phyloP scores from a whole-genome alignment of 768 basidiomycete genomes.

The Hygrocybe punicea region DNA sequence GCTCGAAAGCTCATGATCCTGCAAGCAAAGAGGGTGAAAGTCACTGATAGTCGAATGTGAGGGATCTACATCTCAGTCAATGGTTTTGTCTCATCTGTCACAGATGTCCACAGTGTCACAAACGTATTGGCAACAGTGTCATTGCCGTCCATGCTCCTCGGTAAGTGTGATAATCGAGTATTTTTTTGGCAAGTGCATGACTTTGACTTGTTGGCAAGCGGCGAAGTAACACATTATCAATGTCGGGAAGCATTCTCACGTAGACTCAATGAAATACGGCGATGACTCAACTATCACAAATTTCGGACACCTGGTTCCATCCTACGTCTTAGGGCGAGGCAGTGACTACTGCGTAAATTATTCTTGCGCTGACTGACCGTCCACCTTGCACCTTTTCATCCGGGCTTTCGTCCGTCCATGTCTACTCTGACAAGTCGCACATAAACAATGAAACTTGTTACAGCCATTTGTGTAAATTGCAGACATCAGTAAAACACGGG shows the following conservation, averaged over 20 bases:
- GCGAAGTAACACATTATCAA: conserved; percentile 95
- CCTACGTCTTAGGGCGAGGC: too few relatives aligned
- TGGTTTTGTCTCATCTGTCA: conserved; percentile 4
- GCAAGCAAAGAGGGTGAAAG: conserved; percentile 78
- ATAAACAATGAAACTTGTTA: too few relatives aligned
- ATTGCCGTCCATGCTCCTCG: conserved; percentile 90
- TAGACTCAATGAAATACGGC: conserved; percentile 44
- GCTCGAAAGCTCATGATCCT: conserved; percentile 69
- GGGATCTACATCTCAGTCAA: conserved; percentile 30
- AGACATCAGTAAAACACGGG: too few relatives aligned
- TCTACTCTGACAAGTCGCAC: too few relatives aligned
- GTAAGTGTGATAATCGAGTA: conserved; percentile 40
- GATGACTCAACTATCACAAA: too few relatives aligned
- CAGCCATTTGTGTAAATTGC: too few relatives aligned
- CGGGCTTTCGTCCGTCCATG: too few relatives aligned
- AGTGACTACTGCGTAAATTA: too few relatives aligned
- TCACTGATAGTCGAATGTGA: conserved; percentile 90
- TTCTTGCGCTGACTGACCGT: too few relatives aligned
- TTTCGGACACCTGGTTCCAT: too few relatives aligned
- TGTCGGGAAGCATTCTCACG: conserved; percentile 82
- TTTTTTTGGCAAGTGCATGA: background rate
- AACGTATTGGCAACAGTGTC: conserved; percentile 87
- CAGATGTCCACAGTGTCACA: conserved; percentile 95
- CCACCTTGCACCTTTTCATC: too few relatives aligned
- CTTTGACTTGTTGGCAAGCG: conserved; percentile 44